Base-by-base conservation (phyloP, 805 yeast species). In the Wickerhamiella qilinensis region DNA sequence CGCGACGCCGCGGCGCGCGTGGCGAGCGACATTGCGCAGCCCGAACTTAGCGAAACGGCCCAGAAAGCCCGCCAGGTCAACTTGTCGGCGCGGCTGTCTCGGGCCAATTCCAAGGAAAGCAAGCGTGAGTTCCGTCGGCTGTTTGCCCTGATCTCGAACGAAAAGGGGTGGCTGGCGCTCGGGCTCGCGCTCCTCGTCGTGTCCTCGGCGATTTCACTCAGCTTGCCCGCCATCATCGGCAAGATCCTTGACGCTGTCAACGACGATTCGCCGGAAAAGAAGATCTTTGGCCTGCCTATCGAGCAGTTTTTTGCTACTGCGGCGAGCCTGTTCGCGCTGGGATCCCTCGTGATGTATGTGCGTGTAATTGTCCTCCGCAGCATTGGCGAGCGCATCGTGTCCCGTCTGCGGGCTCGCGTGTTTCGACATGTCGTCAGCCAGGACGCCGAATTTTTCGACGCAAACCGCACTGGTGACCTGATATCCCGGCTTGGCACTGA, bases 401-500 rank as follows among this genome's bases (percentile, higher is more conserved):
- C 94, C 7, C 68, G 91, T 42, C 60, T 88, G 45, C 68, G 97
- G 49, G 68, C 88, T 8, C 67, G 82, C 39, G 72, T 88, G 28
- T 73, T 84, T 56, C 72, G 73, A 51, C 81, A 78, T 35, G 72
- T 88, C 14, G 65, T 88, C 40, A 73, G 74, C 35, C 95, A 86
- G 54, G 95, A 86, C 56, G 76, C 93, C 3, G 79, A 80, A 46
- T 88, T 88, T 51, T 75, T 86, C 59, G 97, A 88, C 52, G 74
- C 75, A 24, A 85, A 91, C 42, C 73, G 86, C 45, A 84, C 85
- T 8, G 97, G 97, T 30, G 97, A 88, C 54, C 64, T 88, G 50
- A 84, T 88, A 33, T 83, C 94, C 4, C 66, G 97, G 44, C 62
- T 88, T 35, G 79, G 91, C 3, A 78, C 82, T 31, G 97, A 88